Percentiles rank a stretch among this genome's conserved stretches.
Evolutionary conservation across 2,329 filamentous ascomycete species (phyloP).

Genomic region (Waltergamsia citrina): DNA sequence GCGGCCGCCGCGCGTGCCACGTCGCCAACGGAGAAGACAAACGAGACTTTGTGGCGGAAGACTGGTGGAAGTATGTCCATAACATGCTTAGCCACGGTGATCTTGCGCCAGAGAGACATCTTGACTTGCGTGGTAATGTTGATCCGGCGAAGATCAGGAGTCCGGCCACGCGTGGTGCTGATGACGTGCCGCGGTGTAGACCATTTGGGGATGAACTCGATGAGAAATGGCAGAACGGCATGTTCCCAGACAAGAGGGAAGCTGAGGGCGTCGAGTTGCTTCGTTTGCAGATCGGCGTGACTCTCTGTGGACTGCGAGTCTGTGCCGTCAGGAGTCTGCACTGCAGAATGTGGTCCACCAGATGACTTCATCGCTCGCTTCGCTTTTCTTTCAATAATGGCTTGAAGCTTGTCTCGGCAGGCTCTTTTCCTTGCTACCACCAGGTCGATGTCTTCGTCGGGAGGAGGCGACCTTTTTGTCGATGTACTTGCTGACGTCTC

Average conservation of each 20-base stretch:
- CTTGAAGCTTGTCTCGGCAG: constrained; percentile 9
- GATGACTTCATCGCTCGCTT: neutral
- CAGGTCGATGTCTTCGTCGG: too few relatives aligned
- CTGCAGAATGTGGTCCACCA: neutral
- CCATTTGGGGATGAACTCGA: constrained; percentile 30
- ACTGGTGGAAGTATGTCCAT: constrained; percentile 27
- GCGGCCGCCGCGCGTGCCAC: constrained; percentile 21
- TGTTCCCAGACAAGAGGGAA: constrained; percentile 34
- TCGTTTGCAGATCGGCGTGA: too few relatives aligned
- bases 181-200: constrained; percentile 28
- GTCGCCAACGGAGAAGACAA: constrained; percentile 26
- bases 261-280: constrained; percentile 18
- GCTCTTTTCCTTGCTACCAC: constrained; percentile 17
- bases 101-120: constrained; percentile 23
- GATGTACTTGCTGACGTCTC: too few relatives aligned
- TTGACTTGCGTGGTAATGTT: constrained; percentile 27
- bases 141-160: constrained; percentile 22
- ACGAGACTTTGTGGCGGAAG: constrained; percentile 18
- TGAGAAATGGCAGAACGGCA: constrained; percentile 30
- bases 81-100: constrained; percentile 29
- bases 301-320: too few relatives aligned
- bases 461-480: too few relatives aligned
- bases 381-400: neutral
- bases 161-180: constrained; percentile 24
- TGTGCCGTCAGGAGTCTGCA: neutral